These are phyloP conservation scores for Tetrahymena malaccensis DNA, from an alignment of 73 alveolate genomes.

Conservation along the genomic window DNA sequence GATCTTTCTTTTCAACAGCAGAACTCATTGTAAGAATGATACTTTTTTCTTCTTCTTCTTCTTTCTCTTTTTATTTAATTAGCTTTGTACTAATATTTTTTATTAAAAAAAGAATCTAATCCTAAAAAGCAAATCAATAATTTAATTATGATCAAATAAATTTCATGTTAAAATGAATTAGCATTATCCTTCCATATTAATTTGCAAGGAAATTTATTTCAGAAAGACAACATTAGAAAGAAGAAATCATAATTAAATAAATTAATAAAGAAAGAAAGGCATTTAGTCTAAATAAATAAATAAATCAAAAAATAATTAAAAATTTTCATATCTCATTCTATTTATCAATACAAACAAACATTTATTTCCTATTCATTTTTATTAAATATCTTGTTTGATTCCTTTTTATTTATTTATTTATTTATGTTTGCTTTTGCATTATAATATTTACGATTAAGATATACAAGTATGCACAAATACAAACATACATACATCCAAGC, in stretches of 20 bases:
- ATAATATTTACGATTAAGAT: background rate
- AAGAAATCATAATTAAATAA: background rate
- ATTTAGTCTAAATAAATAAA: background rate
- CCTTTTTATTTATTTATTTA: too few relatives aligned
- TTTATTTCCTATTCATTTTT: background rate
- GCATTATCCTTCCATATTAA: background rate
- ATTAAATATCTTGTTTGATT: background rate
- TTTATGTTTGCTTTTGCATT: too few relatives aligned
- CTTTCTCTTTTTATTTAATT: background rate
- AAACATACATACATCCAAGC: too few relatives aligned
- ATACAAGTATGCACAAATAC: background rate
- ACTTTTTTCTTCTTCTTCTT: background rate
- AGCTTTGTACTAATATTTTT: background rate
- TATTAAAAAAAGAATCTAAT: background rate
- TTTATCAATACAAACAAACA: background rate
- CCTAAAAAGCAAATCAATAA: background rate
- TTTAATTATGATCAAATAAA: background rate
- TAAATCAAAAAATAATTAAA: background rate
- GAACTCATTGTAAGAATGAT: background rate
- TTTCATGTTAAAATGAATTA: background rate
- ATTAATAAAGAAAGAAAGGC: too few relatives aligned
- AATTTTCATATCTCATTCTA: background rate
- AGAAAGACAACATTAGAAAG: background rate
- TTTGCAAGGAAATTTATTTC: background rate
- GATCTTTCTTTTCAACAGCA: conserved; percentile 3